Evolutionary conservation across 352 stramenopile genomes (phyloP), one percentile per base, ranked within the genome.

Genomic region (Globisporangium okanoganense): DNA sequence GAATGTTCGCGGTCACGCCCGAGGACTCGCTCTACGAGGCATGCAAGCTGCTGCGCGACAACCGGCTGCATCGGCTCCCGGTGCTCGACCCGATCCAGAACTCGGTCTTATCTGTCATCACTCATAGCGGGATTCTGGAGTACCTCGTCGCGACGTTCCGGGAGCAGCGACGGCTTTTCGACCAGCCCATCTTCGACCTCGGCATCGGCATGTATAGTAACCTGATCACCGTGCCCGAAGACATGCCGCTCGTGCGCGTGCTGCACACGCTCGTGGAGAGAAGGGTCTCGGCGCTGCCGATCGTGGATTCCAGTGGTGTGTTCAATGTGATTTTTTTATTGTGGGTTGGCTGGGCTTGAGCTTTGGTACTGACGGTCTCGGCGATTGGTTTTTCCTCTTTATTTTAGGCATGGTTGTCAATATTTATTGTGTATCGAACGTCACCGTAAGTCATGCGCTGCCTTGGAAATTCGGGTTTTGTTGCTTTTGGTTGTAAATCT

Each of bases 131-230:
- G 64, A 95, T 98, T 73, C 81, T 98, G 65, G 92, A 98, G 75
- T 98, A 97, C 72, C 79, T 99, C 38, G 96, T 99, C 20, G 96
- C 92, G 48, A 97, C 95, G 58, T 98, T 99, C 73, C 89, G 96
- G 54, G 96, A 99, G 75, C 92, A 98, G 76, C 84, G 95, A 66
- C 84, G 96, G 62, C 79, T 99, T 55, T 99, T 99, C 74, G 96
- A 99, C 69, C 92, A 98, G 70, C 90, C 92, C 38, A 98, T 99
- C 62, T 92, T 90, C 55, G 95, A 98, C 62, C 84, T 99, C 58
- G 81, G 85, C 44, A 98, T 99, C 73, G 96, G 96, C 50, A 95
- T 97, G 36, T 98, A 98, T 74, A 89, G 82, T 63, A 90, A 93
- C 55, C 79, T 99, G 20, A 90, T 98, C 64, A 98, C 92, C 14